Conservation (phyloP, 306 rosid species). For the Abrus precatorius region DNA sequence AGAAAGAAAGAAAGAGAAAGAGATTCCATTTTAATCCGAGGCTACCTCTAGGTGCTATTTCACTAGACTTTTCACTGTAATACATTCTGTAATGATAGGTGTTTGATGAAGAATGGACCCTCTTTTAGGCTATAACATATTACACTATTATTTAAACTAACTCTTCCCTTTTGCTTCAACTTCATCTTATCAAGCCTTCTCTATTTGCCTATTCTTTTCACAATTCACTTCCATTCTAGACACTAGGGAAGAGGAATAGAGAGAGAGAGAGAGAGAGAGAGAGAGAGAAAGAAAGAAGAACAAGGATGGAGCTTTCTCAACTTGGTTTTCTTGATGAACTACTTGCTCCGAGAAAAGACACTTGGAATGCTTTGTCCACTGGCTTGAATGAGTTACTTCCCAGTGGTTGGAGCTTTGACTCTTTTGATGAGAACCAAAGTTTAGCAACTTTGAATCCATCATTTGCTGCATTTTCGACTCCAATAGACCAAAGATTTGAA, state of each 20-base stretch:
- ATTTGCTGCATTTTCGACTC: constrained; percentile 65
- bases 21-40: constrained; percentile 83
- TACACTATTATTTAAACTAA: constrained; percentile 40
- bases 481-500: constrained; percentile 70
- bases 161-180: constrained; percentile 50
- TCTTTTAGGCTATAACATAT: background rate
- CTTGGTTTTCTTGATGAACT: constrained; percentile 89
- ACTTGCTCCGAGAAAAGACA: constrained; percentile 77
- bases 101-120: constrained; percentile 42
- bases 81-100: constrained; percentile 53
- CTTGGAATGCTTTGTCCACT: constrained; percentile 67
- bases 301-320: constrained; percentile 85
- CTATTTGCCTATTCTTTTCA: constrained; percentile 34
- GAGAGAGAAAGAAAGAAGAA: constrained; percentile 32
- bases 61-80: constrained; percentile 57
- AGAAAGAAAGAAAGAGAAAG: constrained; percentile 42
- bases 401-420: constrained; percentile 69
- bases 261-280: background rate
- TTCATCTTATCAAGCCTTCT: constrained; percentile 49
- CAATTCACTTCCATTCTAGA: constrained; percentile 31
- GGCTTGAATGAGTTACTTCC: constrained; percentile 70
- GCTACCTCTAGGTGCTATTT: constrained; percentile 57
- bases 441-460: constrained; percentile 61
- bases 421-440: constrained; percentile 69
- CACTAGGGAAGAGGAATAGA: constrained; percentile 36